Evolutionary conservation across 2,329 filamentous ascomycete genomes (phyloP).

Genomic region (Xylaria hypoxylon): DNA sequence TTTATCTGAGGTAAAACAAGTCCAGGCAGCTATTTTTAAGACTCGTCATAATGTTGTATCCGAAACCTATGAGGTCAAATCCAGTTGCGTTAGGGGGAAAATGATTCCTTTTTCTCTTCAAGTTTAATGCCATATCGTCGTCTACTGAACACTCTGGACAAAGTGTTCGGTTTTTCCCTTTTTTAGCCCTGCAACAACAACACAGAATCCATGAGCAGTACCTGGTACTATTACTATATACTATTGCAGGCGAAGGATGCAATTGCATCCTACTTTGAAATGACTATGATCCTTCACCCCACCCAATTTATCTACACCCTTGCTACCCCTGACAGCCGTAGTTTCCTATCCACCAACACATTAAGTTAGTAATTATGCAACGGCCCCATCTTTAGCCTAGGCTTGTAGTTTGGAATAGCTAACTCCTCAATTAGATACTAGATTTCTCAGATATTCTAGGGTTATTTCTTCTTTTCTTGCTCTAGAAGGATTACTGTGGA

Average conservation of each 20-base stretch:
- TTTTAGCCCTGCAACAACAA: neutral
- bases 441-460: neutral
- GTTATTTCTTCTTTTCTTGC: neutral
- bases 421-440: neutral
- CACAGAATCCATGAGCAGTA: no score
- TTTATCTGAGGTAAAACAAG: neutral
- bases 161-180: neutral
- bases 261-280: slow-evolving; percentile 6
- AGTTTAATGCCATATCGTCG: neutral
- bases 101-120: neutral
- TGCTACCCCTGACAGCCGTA: slow-evolving; percentile 7
- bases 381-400: neutral
- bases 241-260: slow-evolving; percentile 3
- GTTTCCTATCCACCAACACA: neutral
- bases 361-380: neutral
- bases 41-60: no score
- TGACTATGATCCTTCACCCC: slow-evolving; percentile 20
- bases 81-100: neutral
- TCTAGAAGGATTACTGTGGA: neutral
- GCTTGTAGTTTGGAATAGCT: neutral
- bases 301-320: slow-evolving; percentile 15
- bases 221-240: neutral
- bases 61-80: neutral
- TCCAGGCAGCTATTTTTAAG: no score
- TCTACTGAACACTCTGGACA: neutral